Base-by-base conservation (phyloP, 305 asterid genomes). In the Coffea humblotiana region DNA sequence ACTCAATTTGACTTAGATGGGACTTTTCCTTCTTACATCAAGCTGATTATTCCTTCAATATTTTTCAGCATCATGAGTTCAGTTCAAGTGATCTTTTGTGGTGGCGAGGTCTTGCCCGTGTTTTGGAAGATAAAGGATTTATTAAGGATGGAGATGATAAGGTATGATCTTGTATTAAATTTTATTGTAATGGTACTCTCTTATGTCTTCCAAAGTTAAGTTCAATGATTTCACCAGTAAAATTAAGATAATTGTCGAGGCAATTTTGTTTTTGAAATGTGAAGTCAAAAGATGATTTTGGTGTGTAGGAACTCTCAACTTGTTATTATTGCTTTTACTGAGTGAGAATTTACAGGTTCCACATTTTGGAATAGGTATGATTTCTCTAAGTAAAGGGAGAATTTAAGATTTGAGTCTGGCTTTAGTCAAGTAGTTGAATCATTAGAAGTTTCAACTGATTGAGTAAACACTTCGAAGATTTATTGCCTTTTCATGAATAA, bases 61-160 rank as follows among this genome's bases (percentile, higher is more conserved):
- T 74, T 35, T 32, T 79, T 87, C 87, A 92, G 97, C 82, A 88
- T 83, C 86, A 72, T 43, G 86, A 82, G 71, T 92, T 87, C 84
- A 84, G 86, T 78, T 78, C 90, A 35, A 89, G 88, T 87, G 95
- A 92, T 82, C 80, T 90, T 83, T 73, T 83, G 76, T 91, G 97
- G 97, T 92, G 97, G 97, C 89, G 84, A 65, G 92, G 95, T 80
- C 93, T 92, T 78, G 87, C 90, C 79, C 95, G 97, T 81, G 51
- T 92, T 77, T 83, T 91, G 85, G 90, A 90, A 86, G 91, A 86
- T 77, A 87, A 88, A 87, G 93, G 91, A 68, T 81, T 84, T 76
- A 87, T 92, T 71, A 84, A 81, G 76, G 97, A 92, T 72, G 89
- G 87, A 74, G 91, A 86, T 84, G 90, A 71, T 82, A 89, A 74